These are phyloP conservation scores for Boehmeria nivea DNA, from an alignment of 306 rosid genomes.

Conservation along the genomic window DNA sequence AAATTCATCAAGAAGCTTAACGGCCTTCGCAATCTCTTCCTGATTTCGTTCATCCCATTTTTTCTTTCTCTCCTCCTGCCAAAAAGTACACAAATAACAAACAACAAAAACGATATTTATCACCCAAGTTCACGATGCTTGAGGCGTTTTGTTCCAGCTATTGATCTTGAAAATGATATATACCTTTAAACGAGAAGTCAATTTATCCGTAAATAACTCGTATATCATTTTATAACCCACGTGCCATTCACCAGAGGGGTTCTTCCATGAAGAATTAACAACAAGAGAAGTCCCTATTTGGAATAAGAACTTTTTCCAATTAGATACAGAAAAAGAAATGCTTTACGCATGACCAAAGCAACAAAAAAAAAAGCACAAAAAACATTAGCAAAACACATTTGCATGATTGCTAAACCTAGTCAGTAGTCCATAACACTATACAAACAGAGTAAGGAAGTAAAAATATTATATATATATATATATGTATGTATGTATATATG, in stretches of 20 bases:
- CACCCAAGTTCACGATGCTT: neutral
- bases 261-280: conserved; percentile 78
- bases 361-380: neutral
- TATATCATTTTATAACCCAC: conserved; percentile 84
- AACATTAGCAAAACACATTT: neutral
- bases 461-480: too few species aligned
- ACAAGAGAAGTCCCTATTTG: conserved; percentile 62
- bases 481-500: too few species aligned
- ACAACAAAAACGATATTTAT: conserved; percentile 1
- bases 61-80: conserved; percentile 81
- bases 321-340: neutral
- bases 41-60: conserved; percentile 87
- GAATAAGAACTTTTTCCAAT: conserved; percentile 14
- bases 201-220: conserved; percentile 66
- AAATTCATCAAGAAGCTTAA: conserved; percentile 75
- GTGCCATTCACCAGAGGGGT: conserved; percentile 97
- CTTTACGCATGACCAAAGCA: neutral
- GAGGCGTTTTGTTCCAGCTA: neutral
- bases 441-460: neutral
- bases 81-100: conserved; percentile 14
- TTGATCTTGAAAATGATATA: conserved; percentile 18
- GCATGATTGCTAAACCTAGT: neutral
- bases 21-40: conserved; percentile 79
- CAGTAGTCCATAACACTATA: neutral
- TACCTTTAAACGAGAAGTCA: conserved; percentile 91